phyloP scores from a whole-genome alignment of 768 basidiomycete genomes.

The Rhizopogon rudus region DNA sequence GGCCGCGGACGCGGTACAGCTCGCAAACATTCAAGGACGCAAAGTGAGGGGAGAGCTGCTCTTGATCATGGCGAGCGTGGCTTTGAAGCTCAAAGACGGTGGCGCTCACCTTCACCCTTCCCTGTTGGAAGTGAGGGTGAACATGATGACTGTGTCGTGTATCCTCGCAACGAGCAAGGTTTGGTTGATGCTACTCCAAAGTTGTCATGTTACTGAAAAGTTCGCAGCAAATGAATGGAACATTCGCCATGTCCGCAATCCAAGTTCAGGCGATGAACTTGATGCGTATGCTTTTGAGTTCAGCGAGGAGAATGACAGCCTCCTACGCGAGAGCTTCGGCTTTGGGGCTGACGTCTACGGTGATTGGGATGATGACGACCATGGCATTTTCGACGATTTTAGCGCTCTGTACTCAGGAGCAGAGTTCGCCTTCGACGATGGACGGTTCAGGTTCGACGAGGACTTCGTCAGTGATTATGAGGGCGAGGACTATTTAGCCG shows the following conservation, averaged over 20 bases:
- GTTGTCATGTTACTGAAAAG: not conserved
- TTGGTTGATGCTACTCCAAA: not conserved
- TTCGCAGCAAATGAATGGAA: constrained; percentile 26
- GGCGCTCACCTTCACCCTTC: constrained; percentile 24
- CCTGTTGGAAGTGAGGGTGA: constrained; percentile 7
- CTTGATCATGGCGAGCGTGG: constrained; percentile 28
- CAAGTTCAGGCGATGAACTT: constrained; percentile 6
- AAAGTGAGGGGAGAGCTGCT: constrained; percentile 38
- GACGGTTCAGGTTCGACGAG: constrained; percentile 4
- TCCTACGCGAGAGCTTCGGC: constrained; percentile 20
- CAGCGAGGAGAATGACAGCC: constrained; percentile 18
- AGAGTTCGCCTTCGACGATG: constrained; percentile 2
- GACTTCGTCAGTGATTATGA: constrained; percentile 8
- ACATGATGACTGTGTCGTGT: constrained; percentile 20
- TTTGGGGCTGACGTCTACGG: constrained; percentile 4
- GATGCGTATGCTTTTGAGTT: constrained; percentile 21
- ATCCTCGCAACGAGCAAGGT: constrained; percentile 24
- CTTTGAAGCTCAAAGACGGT: constrained; percentile 14
- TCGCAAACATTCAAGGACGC: constrained; percentile 45
- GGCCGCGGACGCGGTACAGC: not conserved
- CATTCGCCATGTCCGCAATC: constrained; percentile 14
- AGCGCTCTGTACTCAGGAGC: not conserved
- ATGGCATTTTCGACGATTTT: constrained; percentile 14
- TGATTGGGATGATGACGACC: constrained; percentile 22
- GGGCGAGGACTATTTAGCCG: constrained; percentile 3